Evolutionary conservation across 2,329 filamentous ascomycete genomes (phyloP).

Genomic region (Penicillium sp.): DNA sequence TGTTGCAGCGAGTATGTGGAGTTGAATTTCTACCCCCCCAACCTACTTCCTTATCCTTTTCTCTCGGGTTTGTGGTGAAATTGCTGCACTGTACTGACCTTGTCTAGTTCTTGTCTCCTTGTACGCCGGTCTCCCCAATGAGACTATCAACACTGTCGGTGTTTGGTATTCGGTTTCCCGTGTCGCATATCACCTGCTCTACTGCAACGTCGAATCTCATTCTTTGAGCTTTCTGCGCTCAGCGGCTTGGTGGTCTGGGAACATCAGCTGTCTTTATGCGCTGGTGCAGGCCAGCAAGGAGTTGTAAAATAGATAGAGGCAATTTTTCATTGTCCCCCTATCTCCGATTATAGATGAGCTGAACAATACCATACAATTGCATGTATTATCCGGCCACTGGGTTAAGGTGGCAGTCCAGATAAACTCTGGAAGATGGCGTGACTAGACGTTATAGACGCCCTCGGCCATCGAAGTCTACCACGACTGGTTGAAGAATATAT

Average conservation of each 20-base stretch:
- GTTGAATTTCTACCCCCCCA: not conserved
- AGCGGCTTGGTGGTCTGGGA: slow-evolving; percentile 39
- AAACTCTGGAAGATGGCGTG: not conserved
- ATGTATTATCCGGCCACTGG: not conserved
- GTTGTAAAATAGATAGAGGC: slow-evolving; percentile 10
- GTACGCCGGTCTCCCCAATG: slow-evolving; percentile 32
- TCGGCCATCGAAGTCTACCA: not conserved
- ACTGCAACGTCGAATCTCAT: slow-evolving; percentile 32
- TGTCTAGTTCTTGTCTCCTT: slow-evolving; percentile 32
- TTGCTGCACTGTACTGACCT: not conserved
- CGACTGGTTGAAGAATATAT: not conserved
- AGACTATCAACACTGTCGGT: slow-evolving; percentile 36
- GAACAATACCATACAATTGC: not conserved
- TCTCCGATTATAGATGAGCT: not conserved
- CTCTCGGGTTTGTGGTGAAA: not conserved
- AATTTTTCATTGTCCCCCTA: not conserved
- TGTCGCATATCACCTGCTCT: slow-evolving; percentile 31
- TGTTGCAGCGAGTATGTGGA: slow-evolving; percentile 29
- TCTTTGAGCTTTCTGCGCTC: slow-evolving; percentile 34
- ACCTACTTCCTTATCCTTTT: no score
- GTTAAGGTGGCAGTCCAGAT: not conserved
- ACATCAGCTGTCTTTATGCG: slow-evolving; percentile 37
- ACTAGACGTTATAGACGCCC: not conserved
- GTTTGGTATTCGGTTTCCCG: slow-evolving; percentile 37
- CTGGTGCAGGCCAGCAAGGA: slow-evolving; percentile 36